phyloP scores from a whole-genome alignment of 1,139 yeast species.

The Suhomyces terraborum region DNA sequence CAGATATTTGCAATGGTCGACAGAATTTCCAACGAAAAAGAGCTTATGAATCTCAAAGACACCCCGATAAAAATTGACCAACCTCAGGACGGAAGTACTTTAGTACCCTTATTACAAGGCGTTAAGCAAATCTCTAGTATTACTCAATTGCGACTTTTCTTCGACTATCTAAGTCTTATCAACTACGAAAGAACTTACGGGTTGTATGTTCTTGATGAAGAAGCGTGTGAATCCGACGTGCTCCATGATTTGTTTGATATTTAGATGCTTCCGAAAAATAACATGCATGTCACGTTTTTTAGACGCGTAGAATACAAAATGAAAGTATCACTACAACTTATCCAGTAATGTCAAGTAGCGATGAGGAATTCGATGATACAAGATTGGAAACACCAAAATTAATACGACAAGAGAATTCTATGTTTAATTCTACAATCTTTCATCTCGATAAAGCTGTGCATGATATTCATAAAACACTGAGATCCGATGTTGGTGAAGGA shows the following conservation, averaged over 20 bases:
- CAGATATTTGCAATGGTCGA: conserved; percentile 49
- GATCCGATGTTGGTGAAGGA: not conserved
- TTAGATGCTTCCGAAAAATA: not conserved
- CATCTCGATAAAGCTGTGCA: not conserved
- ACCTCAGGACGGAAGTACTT: conserved; percentile 21
- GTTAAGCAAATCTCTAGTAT: conserved; percentile 45
- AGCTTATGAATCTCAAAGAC: conserved; percentile 37
- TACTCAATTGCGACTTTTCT: conserved; percentile 63
- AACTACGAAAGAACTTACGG: conserved; percentile 75
- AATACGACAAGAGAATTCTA: conserved; percentile 8
- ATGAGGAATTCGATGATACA: conserved; percentile 23
- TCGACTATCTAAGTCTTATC: conserved; percentile 67
- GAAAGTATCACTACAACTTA: not conserved
- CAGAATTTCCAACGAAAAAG: conserved; percentile 46
- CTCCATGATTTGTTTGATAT: conserved; percentile 41
- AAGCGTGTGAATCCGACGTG: conserved; percentile 55
- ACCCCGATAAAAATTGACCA: conserved; percentile 33
- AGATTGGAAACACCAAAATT: conserved; percentile 19
- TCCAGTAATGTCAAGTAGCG: conserved; percentile 12
- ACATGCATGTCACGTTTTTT: not conserved
- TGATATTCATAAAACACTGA: too few relatives aligned
- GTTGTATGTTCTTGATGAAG: conserved; percentile 50
- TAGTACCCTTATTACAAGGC: conserved; percentile 52
- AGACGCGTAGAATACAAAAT: not conserved
- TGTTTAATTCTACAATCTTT: not conserved